Evolutionary conservation across 176 grass and related monocot species (phyloP).

Genomic region (Oryza glaberrima): DNA sequence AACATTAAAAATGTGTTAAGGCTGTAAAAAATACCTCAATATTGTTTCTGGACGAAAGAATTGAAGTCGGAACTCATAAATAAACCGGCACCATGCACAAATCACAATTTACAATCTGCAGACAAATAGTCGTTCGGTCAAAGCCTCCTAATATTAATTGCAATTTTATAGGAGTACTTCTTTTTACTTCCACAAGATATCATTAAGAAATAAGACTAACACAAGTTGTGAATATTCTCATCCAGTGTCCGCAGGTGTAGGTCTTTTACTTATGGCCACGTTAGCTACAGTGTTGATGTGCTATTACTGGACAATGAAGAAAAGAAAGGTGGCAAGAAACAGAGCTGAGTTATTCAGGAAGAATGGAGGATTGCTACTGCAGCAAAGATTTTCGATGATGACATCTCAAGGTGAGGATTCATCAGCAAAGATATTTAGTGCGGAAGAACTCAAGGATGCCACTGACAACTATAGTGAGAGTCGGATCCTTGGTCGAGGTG

Average conservation of each 20-base stretch:
- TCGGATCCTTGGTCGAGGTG: conserved; percentile 52
- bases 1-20: not conserved
- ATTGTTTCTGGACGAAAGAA: not conserved
- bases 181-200: not conserved
- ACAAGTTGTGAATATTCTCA: not conserved
- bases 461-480: conserved; percentile 42
- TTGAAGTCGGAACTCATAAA: not conserved
- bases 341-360: conserved; percentile 49
- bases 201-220: not conserved
- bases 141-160: not conserved
- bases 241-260: conserved; percentile 29
- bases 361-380: conserved; percentile 62
- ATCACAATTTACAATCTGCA: not conserved
- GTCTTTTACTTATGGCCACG: conserved; percentile 31
- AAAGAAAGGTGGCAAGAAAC: conserved; percentile 20
- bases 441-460: conserved; percentile 47
- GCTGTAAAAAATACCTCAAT: not conserved
- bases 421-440: conserved; percentile 52
- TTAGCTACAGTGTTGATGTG: not conserved
- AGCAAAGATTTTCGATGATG: conserved; percentile 39
- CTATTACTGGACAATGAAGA: conserved; percentile 36
- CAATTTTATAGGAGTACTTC: not conserved
- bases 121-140: not conserved
- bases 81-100: not conserved
- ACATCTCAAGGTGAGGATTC: conserved; percentile 9